Percentiles rank a stretch among this genome's conserved stretches.
phyloP scores from a whole-genome alignment of 441 rosid species.

The Codiaeum variegatum region DNA sequence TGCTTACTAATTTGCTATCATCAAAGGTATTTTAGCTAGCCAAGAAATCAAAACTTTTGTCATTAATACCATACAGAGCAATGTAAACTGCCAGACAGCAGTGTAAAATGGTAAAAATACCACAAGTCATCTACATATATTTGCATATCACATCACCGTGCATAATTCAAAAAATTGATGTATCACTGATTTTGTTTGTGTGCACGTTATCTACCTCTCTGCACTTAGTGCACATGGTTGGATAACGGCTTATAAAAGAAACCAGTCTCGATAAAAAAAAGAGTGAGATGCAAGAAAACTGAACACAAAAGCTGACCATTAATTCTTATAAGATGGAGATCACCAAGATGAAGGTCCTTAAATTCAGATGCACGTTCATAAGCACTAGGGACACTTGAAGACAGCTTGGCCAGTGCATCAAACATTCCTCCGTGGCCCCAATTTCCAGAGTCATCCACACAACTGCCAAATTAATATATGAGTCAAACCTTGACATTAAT shows the following conservation, averaged over 20 bases:
- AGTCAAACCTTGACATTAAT: conserved; percentile 2
- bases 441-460: conserved; percentile 77
- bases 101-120: too few species aligned
- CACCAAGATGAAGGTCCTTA: conserved; percentile 80
- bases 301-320: conserved; percentile 44
- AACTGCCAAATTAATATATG: conserved; percentile 40
- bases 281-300: conserved; percentile 1
- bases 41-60: neutral
- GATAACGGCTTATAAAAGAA: neutral
- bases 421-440: conserved; percentile 97
- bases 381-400: conserved; percentile 44
- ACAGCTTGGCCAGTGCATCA: conserved; percentile 58
- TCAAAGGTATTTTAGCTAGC: neutral
- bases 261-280: neutral
- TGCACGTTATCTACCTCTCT: neutral
- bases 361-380: conserved; percentile 65
- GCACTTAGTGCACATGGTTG: neutral
- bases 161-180: neutral
- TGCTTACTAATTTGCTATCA: conserved; percentile 4
- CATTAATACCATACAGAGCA: neutral
- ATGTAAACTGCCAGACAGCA: too few species aligned
- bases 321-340: conserved; percentile 67
- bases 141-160: neutral
- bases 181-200: neutral
- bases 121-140: too few species aligned